Evolutionary conservation across 371 early-diverging fungal genomes (phyloP).

Genomic region (Circinella umbellata): DNA sequence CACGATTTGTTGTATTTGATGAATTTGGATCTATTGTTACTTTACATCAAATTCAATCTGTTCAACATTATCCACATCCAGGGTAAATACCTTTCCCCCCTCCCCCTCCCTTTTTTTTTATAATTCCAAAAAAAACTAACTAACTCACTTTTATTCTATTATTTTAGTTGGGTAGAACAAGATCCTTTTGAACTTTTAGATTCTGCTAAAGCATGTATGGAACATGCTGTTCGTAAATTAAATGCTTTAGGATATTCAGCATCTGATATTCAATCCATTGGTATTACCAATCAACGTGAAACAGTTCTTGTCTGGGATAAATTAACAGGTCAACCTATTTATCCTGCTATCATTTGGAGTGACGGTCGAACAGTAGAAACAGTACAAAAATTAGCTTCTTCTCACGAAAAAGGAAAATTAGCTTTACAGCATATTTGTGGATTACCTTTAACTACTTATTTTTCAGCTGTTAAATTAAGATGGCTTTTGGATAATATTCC

Average conservation of each 20-base stretch:
- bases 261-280: slow-evolving; percentile 74
- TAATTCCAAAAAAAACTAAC: not conserved
- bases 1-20: slow-evolving; percentile 92
- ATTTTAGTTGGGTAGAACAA: slow-evolving; percentile 87
- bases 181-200: slow-evolving; percentile 79
- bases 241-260: slow-evolving; percentile 58
- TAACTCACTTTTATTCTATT: too few species aligned
- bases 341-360: slow-evolving; percentile 93
- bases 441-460: slow-evolving; percentile 92
- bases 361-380: slow-evolving; percentile 85
- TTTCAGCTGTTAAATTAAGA: slow-evolving; percentile 87
- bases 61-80: slow-evolving; percentile 75
- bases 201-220: slow-evolving; percentile 74
- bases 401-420: slow-evolving; percentile 56
- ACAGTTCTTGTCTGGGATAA: slow-evolving; percentile 90
- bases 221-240: slow-evolving; percentile 67
- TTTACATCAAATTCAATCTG: slow-evolving; percentile 80
- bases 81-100: slow-evolving; percentile 71
- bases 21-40: slow-evolving; percentile 71
- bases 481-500: slow-evolving; percentile 89
- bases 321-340: slow-evolving; percentile 78
- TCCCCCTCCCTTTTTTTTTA: slow-evolving; percentile 3
- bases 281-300: slow-evolving; percentile 96
- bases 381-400: slow-evolving; percentile 66
- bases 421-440: slow-evolving; percentile 71